Evolutionary conservation across 2,329 filamentous ascomycete genomes (phyloP).

Genomic region (Penicillium sp.): DNA sequence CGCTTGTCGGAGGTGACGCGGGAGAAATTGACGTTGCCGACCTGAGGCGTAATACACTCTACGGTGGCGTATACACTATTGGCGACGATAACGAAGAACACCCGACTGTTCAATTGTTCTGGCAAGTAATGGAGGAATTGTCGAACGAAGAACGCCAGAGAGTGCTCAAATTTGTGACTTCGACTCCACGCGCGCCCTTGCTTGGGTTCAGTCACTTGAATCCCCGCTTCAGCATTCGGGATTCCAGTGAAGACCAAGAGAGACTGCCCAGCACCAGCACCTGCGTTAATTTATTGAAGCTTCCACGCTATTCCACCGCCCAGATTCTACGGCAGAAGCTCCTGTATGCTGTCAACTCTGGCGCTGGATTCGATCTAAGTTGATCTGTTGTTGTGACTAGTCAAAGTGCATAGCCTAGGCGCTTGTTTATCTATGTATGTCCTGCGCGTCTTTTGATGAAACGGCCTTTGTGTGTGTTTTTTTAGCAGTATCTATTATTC

Average conservation of each 20-base stretch:
- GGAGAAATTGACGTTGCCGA: conserved; percentile 84
- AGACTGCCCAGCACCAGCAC: conserved; percentile 90
- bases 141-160: conserved; percentile 73
- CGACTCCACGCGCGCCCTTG: conserved; percentile 82
- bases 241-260: conserved; percentile 70
- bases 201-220: conserved; percentile 83
- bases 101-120: conserved; percentile 80
- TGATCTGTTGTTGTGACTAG: conserved; percentile 16
- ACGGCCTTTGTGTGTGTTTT: not conserved
- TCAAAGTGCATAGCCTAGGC: conserved; percentile 26
- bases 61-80: conserved; percentile 81
- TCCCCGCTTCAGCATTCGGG: conserved; percentile 84
- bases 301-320: conserved; percentile 73
- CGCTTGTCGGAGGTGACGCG: conserved; percentile 82
- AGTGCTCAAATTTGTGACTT: conserved; percentile 93
- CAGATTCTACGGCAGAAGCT: conserved; percentile 70
- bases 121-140: conserved; percentile 78
- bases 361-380: conserved; percentile 82
- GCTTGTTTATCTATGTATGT: conserved; percentile 18
- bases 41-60: conserved; percentile 75
- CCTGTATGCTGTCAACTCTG: conserved; percentile 82
- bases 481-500: not conserved
- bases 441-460: conserved; percentile 1
- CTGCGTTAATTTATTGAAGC: conserved; percentile 89
- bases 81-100: conserved; percentile 89